A percentile compares a stretch with the other conserved stretches of the same genome.
These are phyloP conservation scores for Eragrostis nindensis DNA, from an alignment of 176 grass and related monocot genomes.

Conservation along the genomic window DNA sequence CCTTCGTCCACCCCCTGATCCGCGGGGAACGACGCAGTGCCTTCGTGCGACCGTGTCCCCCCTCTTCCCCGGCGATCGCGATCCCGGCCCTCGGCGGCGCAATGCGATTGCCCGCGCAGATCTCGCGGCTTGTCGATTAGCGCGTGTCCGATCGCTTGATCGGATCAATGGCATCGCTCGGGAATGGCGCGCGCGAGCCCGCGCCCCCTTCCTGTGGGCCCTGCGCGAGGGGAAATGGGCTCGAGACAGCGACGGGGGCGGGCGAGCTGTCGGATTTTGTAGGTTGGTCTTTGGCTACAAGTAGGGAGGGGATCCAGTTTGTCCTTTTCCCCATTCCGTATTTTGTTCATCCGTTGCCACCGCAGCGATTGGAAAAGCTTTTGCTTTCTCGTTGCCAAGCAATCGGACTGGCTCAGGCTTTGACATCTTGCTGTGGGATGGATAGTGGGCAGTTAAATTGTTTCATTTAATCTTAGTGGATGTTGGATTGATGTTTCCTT, in stretches of 20 bases:
- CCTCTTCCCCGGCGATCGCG: not conserved
- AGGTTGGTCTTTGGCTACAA: conserved; percentile 4
- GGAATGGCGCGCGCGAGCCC: not conserved
- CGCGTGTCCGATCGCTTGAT: conserved; percentile 14
- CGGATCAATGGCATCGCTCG: conserved; percentile 25
- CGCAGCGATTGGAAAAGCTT: not conserved
- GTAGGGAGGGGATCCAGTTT: conserved; percentile 45
- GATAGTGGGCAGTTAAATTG: conserved; percentile 2
- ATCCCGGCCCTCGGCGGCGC: conserved; percentile 12
- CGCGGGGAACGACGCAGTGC: not conserved
- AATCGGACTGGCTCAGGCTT: not conserved
- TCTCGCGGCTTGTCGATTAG: conserved; percentile 44
- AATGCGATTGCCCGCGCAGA: conserved; percentile 31
- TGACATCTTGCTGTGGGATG: not conserved
- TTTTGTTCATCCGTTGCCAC: conserved; percentile 26
- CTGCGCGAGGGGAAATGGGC: conserved; percentile 24
- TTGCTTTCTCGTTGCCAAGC: not conserved
- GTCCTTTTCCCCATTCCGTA: conserved; percentile 35
- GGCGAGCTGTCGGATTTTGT: conserved; percentile 13
- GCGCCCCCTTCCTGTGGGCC: conserved; percentile 6
- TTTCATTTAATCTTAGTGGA: conserved; percentile 14
- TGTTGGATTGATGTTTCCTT: not conserved
- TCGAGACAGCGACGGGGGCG: conserved; percentile 8
- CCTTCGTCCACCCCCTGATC: not conserved
- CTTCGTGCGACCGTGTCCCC: not conserved